Percentiles rank a stretch among this genome's conserved stretches.
These are phyloP conservation scores for Lathyrus oleraceus DNA, from an alignment of 306 rosid species.

Conservation along the genomic window DNA sequence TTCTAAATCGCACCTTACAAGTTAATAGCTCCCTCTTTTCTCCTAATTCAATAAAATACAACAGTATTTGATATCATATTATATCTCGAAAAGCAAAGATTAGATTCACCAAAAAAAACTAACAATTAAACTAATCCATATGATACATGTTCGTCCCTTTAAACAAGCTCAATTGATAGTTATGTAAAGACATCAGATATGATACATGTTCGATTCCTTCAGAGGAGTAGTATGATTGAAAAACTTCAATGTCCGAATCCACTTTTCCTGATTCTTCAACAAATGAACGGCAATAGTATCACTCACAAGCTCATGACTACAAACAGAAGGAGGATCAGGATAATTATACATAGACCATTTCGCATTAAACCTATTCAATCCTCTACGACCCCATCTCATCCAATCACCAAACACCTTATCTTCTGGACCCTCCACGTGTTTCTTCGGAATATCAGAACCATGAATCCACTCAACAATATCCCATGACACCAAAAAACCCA, in stretches of 20 bases:
- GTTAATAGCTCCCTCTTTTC: not conserved
- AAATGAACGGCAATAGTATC: slow-evolving; percentile 86
- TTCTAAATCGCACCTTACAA: not conserved
- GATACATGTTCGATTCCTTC: slow-evolving; percentile 75
- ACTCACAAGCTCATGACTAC: slow-evolving; percentile 82
- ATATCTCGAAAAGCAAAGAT: too few species aligned
- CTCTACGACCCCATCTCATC: slow-evolving; percentile 62
- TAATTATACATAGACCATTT: slow-evolving; percentile 94
- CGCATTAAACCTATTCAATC: slow-evolving; percentile 73
- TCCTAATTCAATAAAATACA: not conserved
- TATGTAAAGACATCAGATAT: slow-evolving; percentile 31
- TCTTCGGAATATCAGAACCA: slow-evolving; percentile 73
- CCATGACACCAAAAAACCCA: slow-evolving; percentile 93
- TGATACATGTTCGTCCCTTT: slow-evolving; percentile 56
- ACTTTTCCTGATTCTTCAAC: slow-evolving; percentile 87
- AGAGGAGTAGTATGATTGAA: slow-evolving; percentile 68
- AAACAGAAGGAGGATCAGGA: slow-evolving; percentile 75
- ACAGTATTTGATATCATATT: too few species aligned
- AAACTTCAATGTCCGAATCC: slow-evolving; percentile 67
- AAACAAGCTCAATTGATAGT: too few species aligned
- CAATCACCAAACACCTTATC: slow-evolving; percentile 83
- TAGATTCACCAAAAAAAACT: not conserved
- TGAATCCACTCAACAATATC: slow-evolving; percentile 86
- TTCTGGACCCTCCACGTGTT: slow-evolving; percentile 77
- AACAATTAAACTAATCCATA: slow-evolving; percentile 21